phyloP scores from a whole-genome alignment of 345 rosid species.

The Citrus glauca region DNA sequence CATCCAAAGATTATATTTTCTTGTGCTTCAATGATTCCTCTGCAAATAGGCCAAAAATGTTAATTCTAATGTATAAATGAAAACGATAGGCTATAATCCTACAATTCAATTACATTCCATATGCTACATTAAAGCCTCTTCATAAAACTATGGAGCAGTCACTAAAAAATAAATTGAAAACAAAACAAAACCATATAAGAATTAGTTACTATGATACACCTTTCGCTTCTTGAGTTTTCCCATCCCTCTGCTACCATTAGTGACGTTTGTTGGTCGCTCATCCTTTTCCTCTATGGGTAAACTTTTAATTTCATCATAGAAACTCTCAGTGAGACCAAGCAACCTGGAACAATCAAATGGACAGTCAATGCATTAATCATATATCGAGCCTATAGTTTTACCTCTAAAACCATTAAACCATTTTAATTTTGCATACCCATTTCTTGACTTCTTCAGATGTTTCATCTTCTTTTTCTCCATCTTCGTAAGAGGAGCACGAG shows the following conservation, averaged over 20 bases:
- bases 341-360: slow-evolving; percentile 48
- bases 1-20: neutral
- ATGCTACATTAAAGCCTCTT: neutral
- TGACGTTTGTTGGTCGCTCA: slow-evolving; percentile 26
- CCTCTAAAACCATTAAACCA: neutral
- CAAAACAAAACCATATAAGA: neutral
- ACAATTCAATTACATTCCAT: neutral
- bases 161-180: neutral
- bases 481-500: slow-evolving; percentile 67
- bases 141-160: neutral
- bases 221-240: slow-evolving; percentile 61
- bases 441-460: slow-evolving; percentile 67
- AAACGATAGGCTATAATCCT: neutral
- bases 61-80: neutral
- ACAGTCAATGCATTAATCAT: slow-evolving; percentile 9
- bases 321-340: slow-evolving; percentile 64
- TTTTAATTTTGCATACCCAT: slow-evolving; percentile 51
- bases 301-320: slow-evolving; percentile 62
- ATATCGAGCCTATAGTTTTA: neutral
- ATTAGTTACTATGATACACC: slow-evolving; percentile 29
- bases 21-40: slow-evolving; percentile 22
- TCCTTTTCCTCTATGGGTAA: slow-evolving; percentile 45
- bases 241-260: slow-evolving; percentile 22
- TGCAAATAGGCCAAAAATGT: slow-evolving; percentile 14
- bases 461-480: slow-evolving; percentile 68